Evolutionary conservation across 805 yeast species (phyloP), one percentile per base, ranked within the genome.

Genomic region (Groenewaldozyma salmanticensis): DNA sequence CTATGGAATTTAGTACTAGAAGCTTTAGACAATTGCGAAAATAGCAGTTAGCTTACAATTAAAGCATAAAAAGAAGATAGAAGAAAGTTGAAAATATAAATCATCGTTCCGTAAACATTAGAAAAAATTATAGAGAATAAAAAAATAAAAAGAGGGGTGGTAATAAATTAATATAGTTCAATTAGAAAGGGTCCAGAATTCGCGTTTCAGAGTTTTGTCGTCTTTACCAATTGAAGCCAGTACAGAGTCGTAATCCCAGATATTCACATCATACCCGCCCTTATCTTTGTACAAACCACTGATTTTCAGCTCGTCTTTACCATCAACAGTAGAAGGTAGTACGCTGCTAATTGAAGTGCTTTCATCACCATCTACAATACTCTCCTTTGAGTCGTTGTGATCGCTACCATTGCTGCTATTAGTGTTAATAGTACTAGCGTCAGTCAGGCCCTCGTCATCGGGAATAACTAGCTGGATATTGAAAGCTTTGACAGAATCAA

Each of bases 1-100:
- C 74, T 73, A 50, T 75, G 81, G 81, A 46, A 62, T 3, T 56
- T 66, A 19, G 54, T 74, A 1, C 56, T 67, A 27, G 43, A 49
- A 1, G 62, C 69, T 1, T 54, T 72, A 27, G 64, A 61, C 2
- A 42, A 40, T 13, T 69, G 68, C 3, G 72, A 67, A 48, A 49
- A 32, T n/a, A n/a, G n/a, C n/a, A n/a, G n/a, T n/a, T n/a, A n/a
- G n/a, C n/a, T n/a, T n/a, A n/a, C 53, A 55, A 31, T 52, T 37
- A 24, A 24, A 24, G 7, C 13, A 24, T 24, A 9, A 24, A 24
- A 9, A 24, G 7, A 24, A 9, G 13, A 13, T 24, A n/a, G 44
- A 21, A 15, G 24, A 22, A 38, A 9, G 29, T 39, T 9, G 16
- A 33, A 39, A 32, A 35, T 21, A 39, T 11, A 18, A 15, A 16